Conservation (phyloP, 2,329 filamentous ascomycete species). For the Huntiella savannae region DNA sequence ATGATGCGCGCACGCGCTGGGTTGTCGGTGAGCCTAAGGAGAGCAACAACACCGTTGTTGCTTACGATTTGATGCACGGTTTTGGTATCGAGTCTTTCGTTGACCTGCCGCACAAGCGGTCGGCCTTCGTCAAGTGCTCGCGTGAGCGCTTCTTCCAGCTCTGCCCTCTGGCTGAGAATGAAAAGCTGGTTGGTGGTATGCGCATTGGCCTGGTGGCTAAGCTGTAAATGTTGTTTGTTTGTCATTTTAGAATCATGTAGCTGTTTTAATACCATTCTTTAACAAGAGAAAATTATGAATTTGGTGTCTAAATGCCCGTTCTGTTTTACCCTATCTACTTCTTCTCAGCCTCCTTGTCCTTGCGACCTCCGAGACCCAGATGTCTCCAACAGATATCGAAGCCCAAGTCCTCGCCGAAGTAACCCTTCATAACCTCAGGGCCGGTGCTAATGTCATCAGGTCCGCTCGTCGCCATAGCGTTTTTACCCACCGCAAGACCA, state of each 20-base stretch:
- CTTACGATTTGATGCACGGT: conserved; percentile 57
- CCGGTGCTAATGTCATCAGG: conserved; percentile 38
- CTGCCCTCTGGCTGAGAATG: conserved; percentile 36
- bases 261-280: not conserved
- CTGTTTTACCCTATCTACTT: not conserved
- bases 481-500: conserved; percentile 50
- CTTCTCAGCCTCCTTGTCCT: conserved; percentile 5
- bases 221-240: conserved; percentile 20
- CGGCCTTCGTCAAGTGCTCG: conserved; percentile 44
- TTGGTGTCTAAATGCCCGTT: not conserved
- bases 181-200: conserved; percentile 36
- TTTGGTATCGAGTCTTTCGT: conserved; percentile 55
- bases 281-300: not conserved
- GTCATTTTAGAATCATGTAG: not conserved
- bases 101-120: conserved; percentile 53
- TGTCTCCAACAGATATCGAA: conserved; percentile 40
- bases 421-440: conserved; percentile 40
- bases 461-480: conserved; percentile 43
- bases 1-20: conserved; percentile 36
- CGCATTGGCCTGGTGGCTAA: conserved; percentile 34
- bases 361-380: conserved; percentile 24
- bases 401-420: conserved; percentile 51
- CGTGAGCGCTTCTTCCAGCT: conserved; percentile 53
- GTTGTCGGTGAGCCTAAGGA: conserved; percentile 54
- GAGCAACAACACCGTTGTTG: conserved; percentile 48